These are phyloP conservation scores for Draba incana DNA, from an alignment of 345 rosid genomes.

Conservation along the genomic window DNA sequence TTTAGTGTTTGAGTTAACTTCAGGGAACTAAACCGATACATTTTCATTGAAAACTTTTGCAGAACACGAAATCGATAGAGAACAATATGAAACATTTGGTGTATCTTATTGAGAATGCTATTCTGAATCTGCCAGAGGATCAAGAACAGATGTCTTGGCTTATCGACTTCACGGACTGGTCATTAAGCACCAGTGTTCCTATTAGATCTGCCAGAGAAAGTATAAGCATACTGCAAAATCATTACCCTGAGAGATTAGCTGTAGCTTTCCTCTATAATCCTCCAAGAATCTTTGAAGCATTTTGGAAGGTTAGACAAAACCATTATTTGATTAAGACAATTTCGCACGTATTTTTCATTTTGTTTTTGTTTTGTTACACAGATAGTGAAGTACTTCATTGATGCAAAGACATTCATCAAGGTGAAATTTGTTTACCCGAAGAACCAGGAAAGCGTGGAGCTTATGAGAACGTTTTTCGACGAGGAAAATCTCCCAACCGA, in stretches of 20 bases:
- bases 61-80: constrained; percentile 79
- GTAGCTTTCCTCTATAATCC: constrained; percentile 92
- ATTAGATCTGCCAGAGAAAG: constrained; percentile 82
- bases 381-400: constrained; percentile 89
- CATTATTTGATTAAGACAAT: background rate
- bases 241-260: constrained; percentile 94
- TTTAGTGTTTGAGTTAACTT: constrained; percentile 7
- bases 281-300: constrained; percentile 90
- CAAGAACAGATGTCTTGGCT: constrained; percentile 96
- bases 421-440: constrained; percentile 95
- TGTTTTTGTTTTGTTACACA: constrained; percentile 34
- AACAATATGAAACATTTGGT: constrained; percentile 80
- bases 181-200: constrained; percentile 69
- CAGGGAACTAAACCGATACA: background rate
- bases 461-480: constrained; percentile 74
- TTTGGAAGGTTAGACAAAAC: constrained; percentile 82
- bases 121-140: constrained; percentile 82
- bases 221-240: constrained; percentile 71
- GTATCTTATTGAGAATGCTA: constrained; percentile 88
- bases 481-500: constrained; percentile 81
- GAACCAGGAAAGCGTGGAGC: constrained; percentile 73
- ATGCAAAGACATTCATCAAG: constrained; percentile 81
- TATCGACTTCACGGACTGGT: constrained; percentile 93
- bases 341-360: background rate
- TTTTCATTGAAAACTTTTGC: constrained; percentile 34